Evolutionary conservation across 2,329 filamentous ascomycete species (phyloP).

Genomic region (Cercospora nicotianae): DNA sequence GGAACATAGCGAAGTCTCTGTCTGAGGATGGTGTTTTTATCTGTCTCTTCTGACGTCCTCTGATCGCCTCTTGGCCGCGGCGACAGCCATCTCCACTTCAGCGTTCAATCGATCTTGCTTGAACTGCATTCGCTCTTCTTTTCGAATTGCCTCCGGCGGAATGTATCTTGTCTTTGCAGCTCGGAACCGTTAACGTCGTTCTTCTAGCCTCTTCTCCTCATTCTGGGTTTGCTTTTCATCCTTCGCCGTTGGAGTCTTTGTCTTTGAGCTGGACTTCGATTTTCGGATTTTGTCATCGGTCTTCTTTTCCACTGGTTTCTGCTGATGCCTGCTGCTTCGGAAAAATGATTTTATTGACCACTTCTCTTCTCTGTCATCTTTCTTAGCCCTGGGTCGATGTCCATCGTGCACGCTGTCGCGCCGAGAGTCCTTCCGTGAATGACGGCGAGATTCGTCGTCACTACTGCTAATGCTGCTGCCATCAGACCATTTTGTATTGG

Average conservation of each 20-base stretch:
- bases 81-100: slow-evolving; percentile 6
- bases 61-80: neutral
- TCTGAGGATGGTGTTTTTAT: neutral
- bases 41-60: neutral
- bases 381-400: neutral
- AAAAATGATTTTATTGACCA: slow-evolving; percentile 9
- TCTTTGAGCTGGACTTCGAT: neutral
- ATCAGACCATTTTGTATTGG: slow-evolving; percentile 1
- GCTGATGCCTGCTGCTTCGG: slow-evolving; percentile 4
- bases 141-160: neutral
- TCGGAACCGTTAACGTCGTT: slow-evolving; percentile 8
- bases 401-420: neutral
- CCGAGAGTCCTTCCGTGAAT: neutral
- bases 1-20: neutral
- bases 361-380: neutral
- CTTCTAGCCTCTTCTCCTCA: neutral
- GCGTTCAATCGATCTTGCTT: neutral
- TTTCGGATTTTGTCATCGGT: neutral
- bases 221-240: neutral
- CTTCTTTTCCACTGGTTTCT: neutral
- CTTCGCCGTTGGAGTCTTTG: neutral
- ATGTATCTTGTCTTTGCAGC: slow-evolving; percentile 4
- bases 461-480: neutral
- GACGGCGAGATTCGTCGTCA: neutral
- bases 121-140: slow-evolving; percentile 2